Percentiles rank a stretch among this genome's conserved stretches.
phyloP scores from a whole-genome alignment of 2,329 filamentous ascomycete genomes.

The Cladosporium sp. region DNA sequence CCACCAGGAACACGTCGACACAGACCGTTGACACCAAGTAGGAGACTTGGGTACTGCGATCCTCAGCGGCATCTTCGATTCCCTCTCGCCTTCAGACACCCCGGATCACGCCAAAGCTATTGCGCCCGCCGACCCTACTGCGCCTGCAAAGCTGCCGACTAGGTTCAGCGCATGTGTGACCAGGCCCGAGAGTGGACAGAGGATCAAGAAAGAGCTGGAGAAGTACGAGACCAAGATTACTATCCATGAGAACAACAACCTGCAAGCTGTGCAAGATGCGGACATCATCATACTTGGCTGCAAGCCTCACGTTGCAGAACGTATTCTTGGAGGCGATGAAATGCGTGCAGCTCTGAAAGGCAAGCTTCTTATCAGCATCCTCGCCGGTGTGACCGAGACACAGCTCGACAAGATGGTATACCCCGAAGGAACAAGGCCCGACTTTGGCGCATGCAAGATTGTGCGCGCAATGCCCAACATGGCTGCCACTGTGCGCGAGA shows the following conservation, averaged over 20 bases:
- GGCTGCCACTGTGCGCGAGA: slow-evolving; percentile 71
- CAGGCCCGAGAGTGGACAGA: slow-evolving; percentile 63
- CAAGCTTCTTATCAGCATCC: slow-evolving; percentile 78
- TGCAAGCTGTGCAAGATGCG: slow-evolving; percentile 61
- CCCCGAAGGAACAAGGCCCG: slow-evolving; percentile 46
- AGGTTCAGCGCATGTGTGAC: slow-evolving; percentile 79
- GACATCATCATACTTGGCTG: slow-evolving; percentile 75
- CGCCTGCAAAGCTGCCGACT: slow-evolving; percentile 60
- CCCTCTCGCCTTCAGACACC: slow-evolving; percentile 44
- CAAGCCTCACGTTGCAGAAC: slow-evolving; percentile 71
- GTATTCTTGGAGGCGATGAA: slow-evolving; percentile 62
- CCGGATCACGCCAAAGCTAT: slow-evolving; percentile 31
- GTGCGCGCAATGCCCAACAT: slow-evolving; percentile 85
- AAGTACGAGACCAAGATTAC: slow-evolving; percentile 60
- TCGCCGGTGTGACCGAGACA: slow-evolving; percentile 68
- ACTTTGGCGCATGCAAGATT: slow-evolving; percentile 55
- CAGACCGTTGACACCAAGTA: slow-evolving; percentile 32
- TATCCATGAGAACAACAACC: slow-evolving; percentile 68
- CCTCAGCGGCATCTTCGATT: slow-evolving; percentile 71
- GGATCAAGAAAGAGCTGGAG: slow-evolving; percentile 62
- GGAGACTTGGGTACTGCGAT: slow-evolving; percentile 85
- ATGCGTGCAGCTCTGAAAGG: slow-evolving; percentile 70
- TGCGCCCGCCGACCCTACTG: slow-evolving; percentile 27
- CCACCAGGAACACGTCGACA: slow-evolving; percentile 3
- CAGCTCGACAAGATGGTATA: slow-evolving; percentile 66